phyloP scores from a whole-genome alignment of 108 stramenopile species.

The Skeletonema potamos region DNA sequence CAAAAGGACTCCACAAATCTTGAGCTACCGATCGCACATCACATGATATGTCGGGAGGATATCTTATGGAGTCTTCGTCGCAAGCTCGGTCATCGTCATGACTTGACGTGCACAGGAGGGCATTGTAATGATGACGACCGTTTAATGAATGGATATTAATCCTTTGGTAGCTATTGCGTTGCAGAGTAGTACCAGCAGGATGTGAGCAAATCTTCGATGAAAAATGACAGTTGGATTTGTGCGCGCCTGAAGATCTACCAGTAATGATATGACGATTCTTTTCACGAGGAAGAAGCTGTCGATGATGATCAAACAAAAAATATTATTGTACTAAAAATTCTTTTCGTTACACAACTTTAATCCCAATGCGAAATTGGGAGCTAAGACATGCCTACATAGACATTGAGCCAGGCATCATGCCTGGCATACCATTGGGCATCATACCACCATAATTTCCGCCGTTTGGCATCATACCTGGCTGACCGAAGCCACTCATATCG shows the following conservation, averaged over 20 bases:
- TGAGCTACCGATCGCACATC: not conserved
- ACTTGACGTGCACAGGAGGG: not conserved
- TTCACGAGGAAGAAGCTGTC: too few species aligned
- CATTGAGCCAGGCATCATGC: constrained; percentile 22
- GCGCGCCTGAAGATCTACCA: too few species aligned
- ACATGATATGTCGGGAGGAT: not conserved
- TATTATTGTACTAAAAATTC: not conserved
- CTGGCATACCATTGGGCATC: constrained; percentile 44
- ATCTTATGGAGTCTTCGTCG: not conserved
- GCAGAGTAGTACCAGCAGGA: not conserved
- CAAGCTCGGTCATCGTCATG: not conserved
- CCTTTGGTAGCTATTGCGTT: not conserved
- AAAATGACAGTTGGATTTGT: too few species aligned
- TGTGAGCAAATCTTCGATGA: too few species aligned
- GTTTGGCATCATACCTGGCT: constrained; percentile 27
- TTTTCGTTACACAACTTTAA: constrained; percentile 1
- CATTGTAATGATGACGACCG: not conserved
- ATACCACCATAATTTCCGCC: constrained; percentile 20
- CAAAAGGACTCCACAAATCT: not conserved
- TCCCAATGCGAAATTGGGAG: not conserved
- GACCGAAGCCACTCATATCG: constrained; percentile 82
- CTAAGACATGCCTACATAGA: constrained; percentile 5
- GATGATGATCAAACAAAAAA: not conserved
- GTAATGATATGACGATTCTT: too few species aligned
- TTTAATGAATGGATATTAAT: not conserved